Base-by-base conservation (phyloP, 768 basidiomycete genomes). In the Boletus reticulatus region DNA sequence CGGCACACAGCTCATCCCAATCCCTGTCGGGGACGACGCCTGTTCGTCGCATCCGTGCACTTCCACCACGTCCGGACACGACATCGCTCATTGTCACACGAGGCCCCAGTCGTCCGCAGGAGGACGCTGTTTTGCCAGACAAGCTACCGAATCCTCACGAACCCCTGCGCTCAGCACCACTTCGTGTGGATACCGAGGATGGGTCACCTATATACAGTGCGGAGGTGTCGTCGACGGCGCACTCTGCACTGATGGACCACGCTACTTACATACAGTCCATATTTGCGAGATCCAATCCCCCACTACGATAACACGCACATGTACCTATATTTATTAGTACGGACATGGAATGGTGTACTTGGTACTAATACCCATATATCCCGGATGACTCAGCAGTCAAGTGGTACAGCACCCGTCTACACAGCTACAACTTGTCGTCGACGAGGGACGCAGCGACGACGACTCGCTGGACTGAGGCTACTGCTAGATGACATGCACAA, bases 401-500 rank as follows among this genome's bases (percentile, higher is more conserved):
- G 29, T 29, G 9, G 29, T 29, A 29, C 29, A 29, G 29, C 29
- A 29, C 29, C 24, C 8, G 9, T 27, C 27, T 34, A 14, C 34
- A 34, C 29, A 34, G 31, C 49, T 7, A 31, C 36, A 27, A 24
- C 24, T 19, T 6, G 42, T 36, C 27, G 17, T 19, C 32, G 36
- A 50, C 46, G 50, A 12, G 36, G 14, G 54, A 44, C 59, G 41
- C 48, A 45, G 46, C 65, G 61, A 52, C 64, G 55, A 55, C 54
- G 56, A 29, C 29, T 29, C 29, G 29, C 29, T 29, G 29, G 48
- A 50, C 53, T 55, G 48, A 50, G 60, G 62, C 70, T 67, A 61
- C 69, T 68, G 64, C 69, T 71, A 65, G 62, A 73, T 71, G 73
- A 73, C 77, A 86, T 85, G 84, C 78, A 76, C 72, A 81, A 74